Conservation (phyloP, 257 asterid genomes). For the Rauvolfia tetraphylla region DNA sequence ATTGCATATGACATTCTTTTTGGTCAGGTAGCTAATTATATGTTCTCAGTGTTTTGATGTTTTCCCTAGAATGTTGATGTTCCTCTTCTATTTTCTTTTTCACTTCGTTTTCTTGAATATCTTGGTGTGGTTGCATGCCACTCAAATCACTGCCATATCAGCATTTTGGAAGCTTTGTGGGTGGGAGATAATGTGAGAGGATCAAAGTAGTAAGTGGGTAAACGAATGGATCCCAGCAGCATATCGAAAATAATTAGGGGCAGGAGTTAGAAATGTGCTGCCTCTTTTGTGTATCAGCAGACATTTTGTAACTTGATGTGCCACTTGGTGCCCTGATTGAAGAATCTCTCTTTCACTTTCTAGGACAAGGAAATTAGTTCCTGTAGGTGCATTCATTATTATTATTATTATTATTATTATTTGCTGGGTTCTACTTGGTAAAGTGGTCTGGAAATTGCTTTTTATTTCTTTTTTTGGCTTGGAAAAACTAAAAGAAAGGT, state of each 20-base stretch:
- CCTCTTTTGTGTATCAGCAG: background rate
- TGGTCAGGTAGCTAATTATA: slow-evolving; percentile 54
- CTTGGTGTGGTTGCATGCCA: background rate
- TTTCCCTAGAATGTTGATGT: background rate
- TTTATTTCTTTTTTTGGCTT: too few species aligned
- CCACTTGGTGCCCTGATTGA: background rate
- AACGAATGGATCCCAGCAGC: background rate
- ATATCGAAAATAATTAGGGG: background rate
- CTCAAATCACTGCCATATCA: background rate
- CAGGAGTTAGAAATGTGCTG: background rate
- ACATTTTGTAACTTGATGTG: background rate
- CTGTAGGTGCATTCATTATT: background rate
- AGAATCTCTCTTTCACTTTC: background rate
- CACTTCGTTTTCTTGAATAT: background rate
- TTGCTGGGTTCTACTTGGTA: background rate
- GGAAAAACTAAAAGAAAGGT: background rate
- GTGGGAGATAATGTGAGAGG: background rate
- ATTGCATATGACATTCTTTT: slow-evolving; percentile 75
- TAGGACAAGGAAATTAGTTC: background rate
- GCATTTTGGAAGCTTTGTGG: background rate
- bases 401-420: background rate
- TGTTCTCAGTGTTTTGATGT: background rate
- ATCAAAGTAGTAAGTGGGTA: background rate
- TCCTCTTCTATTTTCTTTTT: background rate
- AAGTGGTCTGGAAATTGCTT: background rate